Evolutionary conservation across 345 rosid genomes (phyloP).

Genomic region (Populus nigra): DNA sequence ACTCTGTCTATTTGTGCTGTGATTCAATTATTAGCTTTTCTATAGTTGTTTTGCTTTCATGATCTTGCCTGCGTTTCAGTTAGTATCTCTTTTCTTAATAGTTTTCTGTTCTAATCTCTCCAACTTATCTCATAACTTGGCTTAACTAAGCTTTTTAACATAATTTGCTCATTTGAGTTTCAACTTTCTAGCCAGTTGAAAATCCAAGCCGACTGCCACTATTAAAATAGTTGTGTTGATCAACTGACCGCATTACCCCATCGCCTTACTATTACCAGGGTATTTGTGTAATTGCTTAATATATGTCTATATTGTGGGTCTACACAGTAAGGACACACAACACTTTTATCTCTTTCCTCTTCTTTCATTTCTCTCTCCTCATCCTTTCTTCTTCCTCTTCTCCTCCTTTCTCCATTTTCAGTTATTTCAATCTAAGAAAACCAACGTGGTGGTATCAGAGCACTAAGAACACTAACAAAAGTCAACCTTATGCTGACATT

Average conservation of each 20-base stretch:
- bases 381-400: background rate
- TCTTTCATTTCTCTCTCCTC: too few relatives aligned
- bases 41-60: background rate
- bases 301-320: too few relatives aligned
- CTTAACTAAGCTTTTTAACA: background rate
- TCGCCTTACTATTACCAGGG: background rate
- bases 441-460: too few relatives aligned
- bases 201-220: background rate
- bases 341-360: too few relatives aligned
- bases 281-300: background rate
- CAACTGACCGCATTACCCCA: background rate
- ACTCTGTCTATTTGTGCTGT: background rate
- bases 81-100: background rate
- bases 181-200: background rate
- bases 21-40: background rate
- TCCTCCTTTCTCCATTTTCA: background rate
- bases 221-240: background rate
- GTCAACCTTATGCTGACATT: too few relatives aligned
- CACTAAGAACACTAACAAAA: too few relatives aligned
- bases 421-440: too few relatives aligned
- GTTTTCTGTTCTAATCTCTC: background rate
- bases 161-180: background rate
- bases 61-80: constrained; percentile 1
- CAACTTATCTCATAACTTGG: background rate
- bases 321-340: too few relatives aligned